Conservation (phyloP, 164 flowering plant species). For the Annona cherimola region DNA sequence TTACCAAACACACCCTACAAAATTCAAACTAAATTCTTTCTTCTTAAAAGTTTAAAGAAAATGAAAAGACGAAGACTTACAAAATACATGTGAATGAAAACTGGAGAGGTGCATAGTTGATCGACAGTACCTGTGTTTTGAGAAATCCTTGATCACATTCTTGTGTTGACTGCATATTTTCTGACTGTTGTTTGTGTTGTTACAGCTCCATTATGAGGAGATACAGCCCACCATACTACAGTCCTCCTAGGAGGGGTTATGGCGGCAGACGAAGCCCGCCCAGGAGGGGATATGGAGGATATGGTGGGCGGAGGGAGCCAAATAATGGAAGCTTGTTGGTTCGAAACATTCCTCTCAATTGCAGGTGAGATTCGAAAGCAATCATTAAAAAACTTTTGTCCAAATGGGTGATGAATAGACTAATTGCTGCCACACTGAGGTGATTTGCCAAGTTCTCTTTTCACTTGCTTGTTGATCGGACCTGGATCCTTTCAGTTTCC, state of each 20-base stretch:
- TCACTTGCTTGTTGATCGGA: not conserved
- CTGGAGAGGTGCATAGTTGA: no score
- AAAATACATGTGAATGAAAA: no score
- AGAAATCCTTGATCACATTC: no score
- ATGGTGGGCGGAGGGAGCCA: conserved; percentile 60
- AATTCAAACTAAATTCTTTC: no score
- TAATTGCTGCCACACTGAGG: not conserved
- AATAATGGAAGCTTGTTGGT: conserved; percentile 77
- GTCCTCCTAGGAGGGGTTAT: conserved; percentile 79
- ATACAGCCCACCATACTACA: conserved; percentile 39
- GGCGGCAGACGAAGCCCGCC: conserved; percentile 59
- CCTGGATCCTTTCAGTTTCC: not conserved
- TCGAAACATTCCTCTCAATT: conserved; percentile 72
- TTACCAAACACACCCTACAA: no score
- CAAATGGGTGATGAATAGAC: not conserved
- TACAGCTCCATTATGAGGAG: conserved; percentile 32
- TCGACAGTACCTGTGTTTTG: no score
- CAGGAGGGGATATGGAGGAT: conserved; percentile 53
- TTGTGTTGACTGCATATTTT: no score
- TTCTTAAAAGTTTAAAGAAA: no score
- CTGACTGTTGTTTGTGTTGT: not conserved
- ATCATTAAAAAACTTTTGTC: not conserved
- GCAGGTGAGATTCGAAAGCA: conserved; percentile 41
- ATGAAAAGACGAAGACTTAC: no score
- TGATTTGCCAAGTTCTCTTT: not conserved